These are phyloP conservation scores for Pyrenochaeta sp. DNA, from an alignment of 2,329 filamentous ascomycete genomes.

Conservation along the genomic window DNA sequence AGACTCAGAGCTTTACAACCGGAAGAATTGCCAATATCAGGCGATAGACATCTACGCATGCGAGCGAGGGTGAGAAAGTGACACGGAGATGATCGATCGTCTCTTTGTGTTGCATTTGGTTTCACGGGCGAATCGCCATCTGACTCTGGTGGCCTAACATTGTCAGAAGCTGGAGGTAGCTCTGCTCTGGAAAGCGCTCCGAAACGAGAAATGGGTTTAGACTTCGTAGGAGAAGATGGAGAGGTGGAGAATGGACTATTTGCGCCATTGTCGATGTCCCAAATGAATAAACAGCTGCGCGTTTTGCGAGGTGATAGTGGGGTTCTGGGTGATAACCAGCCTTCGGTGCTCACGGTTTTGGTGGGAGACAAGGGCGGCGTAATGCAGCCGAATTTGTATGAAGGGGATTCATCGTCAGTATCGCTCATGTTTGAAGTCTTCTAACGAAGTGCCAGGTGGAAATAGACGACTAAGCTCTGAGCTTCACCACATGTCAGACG, in stretches of 20 bases:
- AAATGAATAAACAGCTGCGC: conserved; percentile 37
- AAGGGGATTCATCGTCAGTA: conserved; percentile 25
- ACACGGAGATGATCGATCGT: conserved; percentile 3
- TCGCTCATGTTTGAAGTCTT: conserved; percentile 31
- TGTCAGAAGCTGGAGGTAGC: conserved; percentile 11
- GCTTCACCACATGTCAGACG: conserved; percentile 35
- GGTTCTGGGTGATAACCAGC: conserved; percentile 41
- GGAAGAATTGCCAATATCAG: not conserved
- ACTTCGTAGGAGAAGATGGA: conserved; percentile 37
- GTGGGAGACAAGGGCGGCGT: conserved; percentile 48
- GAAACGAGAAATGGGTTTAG: conserved; percentile 21
- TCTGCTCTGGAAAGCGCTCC: conserved; percentile 25
- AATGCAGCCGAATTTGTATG: conserved; percentile 25
- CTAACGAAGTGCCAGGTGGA: conserved; percentile 13
- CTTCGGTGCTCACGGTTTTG: conserved; percentile 45
- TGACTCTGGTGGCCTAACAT: conserved; percentile 5
- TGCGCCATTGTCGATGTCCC: conserved; percentile 16
- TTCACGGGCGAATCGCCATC: conserved; percentile 24
- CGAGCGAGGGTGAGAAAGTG: conserved; percentile 11
- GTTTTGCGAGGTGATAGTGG: conserved; percentile 43
- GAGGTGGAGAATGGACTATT: conserved; percentile 21
- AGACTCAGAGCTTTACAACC: not conserved
- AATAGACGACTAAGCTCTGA: conserved; percentile 1
- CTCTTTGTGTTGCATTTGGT: not conserved
- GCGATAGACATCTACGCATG: conserved; percentile 18